Base-by-base conservation (phyloP, 73 alveolate genomes). In the Stentor roeselii region DNA sequence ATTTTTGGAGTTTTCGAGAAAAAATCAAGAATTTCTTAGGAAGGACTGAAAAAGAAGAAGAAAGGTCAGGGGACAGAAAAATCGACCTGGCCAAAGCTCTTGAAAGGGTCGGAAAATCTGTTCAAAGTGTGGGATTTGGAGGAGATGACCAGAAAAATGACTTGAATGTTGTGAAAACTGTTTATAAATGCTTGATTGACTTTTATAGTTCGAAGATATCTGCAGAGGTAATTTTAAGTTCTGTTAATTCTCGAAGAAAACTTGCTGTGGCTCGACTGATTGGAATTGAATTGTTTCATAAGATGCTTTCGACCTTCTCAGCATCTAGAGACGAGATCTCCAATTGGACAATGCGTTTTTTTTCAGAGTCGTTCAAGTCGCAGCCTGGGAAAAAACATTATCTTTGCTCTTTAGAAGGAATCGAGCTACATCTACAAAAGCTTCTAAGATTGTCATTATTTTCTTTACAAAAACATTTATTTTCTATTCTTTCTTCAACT, bases 81-180 rank as follows among this genome's bases (percentile, higher is more conserved):
- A 21, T 30, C 14, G 34, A 32, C 21, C 42, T 27, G 14, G 37
- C 41, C 21, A 30, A n/a, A 21, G 34, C 21, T 27, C 34, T 36
- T 36, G 34, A 34, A 34, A 21, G 42, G 14, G 80, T 67, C n/a
- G 34, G 34, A 2, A 21, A 67, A 67, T 15, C 80, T 1, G 80
- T 32, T 1, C 42, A 67, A 2, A 27, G 42, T 30, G 41, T 67
- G 41, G 34, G 37, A 14, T 27, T 21, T 11, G 80, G 34, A n/a
- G 42, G 34, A 67, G 80, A 67, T 2, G 80, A 67, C 34, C 42
- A 67, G 42, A 67, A 67, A 32, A 67, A 67, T 14, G 80, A 67
- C 42, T 67, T 67, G 27, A 34, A 30, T 21, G n/a, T n/a, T n/a
- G n/a, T n/a, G n/a, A n/a, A n/a, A n/a, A 67, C 21, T 27, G 41